Evolutionary conservation across 192 early-diverging fungal species (phyloP).

Genomic region (Geosiphon pyriformis): DNA sequence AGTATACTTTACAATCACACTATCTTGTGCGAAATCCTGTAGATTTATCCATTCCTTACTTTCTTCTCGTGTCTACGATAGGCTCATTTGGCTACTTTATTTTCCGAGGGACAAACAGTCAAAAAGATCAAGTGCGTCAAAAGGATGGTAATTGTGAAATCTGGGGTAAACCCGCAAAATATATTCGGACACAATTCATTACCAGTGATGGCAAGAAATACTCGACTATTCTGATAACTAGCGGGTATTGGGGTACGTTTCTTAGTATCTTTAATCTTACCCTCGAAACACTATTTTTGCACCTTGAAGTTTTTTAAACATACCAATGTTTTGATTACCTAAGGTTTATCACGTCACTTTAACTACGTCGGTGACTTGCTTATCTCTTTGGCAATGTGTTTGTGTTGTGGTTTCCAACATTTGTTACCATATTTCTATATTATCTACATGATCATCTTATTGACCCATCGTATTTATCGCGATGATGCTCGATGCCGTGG

Average conservation of each 20-base stretch:
- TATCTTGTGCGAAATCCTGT: constrained; percentile 68
- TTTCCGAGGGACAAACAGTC: constrained; percentile 74
- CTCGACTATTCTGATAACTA: constrained; percentile 57
- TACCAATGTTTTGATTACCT: too few relatives aligned
- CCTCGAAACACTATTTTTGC: too few relatives aligned
- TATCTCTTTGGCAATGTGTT: constrained; percentile 67
- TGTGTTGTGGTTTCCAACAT: constrained; percentile 62
- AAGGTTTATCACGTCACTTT: constrained; percentile 69
- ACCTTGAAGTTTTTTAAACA: too few relatives aligned
- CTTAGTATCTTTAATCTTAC: too few relatives aligned
- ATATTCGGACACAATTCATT: constrained; percentile 63
- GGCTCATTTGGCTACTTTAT: constrained; percentile 73
- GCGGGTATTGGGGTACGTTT: constrained; percentile 69
- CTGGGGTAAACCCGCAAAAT: constrained; percentile 71
- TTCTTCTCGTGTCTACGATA: constrained; percentile 41
- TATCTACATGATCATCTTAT: constrained; percentile 71
- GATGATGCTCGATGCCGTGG: constrained; percentile 67
- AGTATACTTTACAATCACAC: constrained; percentile 79
- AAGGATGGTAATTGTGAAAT: constrained; percentile 69
- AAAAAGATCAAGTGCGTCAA: constrained; percentile 67
- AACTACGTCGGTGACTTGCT: constrained; percentile 78
- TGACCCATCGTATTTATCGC: constrained; percentile 61
- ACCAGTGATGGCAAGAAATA: constrained; percentile 72
- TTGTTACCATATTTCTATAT: constrained; percentile 77
- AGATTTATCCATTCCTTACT: constrained; percentile 55